phyloP scores from a whole-genome alignment of 2,329 filamentous ascomycete species.

The Cladosporium sp. region DNA sequence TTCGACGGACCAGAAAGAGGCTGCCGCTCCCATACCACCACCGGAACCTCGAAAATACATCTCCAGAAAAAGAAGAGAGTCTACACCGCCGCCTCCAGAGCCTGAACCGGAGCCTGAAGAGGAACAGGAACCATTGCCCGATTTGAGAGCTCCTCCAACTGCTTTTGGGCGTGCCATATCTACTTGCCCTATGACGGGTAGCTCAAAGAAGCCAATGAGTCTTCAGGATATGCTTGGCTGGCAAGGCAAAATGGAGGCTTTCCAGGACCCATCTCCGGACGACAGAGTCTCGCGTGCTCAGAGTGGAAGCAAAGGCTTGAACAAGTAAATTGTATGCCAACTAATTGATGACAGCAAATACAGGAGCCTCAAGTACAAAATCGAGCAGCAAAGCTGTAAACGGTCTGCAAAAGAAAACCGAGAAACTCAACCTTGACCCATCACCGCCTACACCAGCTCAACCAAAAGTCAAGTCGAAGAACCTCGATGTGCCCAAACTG shows the following conservation, averaged over 20 bases:
- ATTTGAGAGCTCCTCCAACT: slow-evolving; percentile 28
- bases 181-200: background rate
- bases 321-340: slow-evolving; percentile 22
- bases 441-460: slow-evolving; percentile 16
- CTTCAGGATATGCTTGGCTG: slow-evolving; percentile 26
- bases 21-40: background rate
- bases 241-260: slow-evolving; percentile 18
- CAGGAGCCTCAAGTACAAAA: slow-evolving; percentile 1
- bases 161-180: slow-evolving; percentile 28
- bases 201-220: slow-evolving; percentile 15
- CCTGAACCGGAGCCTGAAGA: slow-evolving; percentile 13
- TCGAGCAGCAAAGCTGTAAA: slow-evolving; percentile 20
- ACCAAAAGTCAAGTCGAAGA: slow-evolving; percentile 61
- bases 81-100: slow-evolving; percentile 23
- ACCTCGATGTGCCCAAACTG: slow-evolving; percentile 63
- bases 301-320: slow-evolving; percentile 29
- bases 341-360: background rate
- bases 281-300: slow-evolving; percentile 28
- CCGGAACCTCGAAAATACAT: slow-evolving; percentile 22
- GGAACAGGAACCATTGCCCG: slow-evolving; percentile 24
- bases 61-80: slow-evolving; percentile 25
- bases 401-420: slow-evolving; percentile 27
- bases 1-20: background rate
- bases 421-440: slow-evolving; percentile 25
- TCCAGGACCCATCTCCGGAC: slow-evolving; percentile 31